Percentiles rank a stretch among this genome's conserved stretches.
phyloP scores from a whole-genome alignment of 2,329 filamentous ascomycete genomes.

The Orbilia oligospora region DNA sequence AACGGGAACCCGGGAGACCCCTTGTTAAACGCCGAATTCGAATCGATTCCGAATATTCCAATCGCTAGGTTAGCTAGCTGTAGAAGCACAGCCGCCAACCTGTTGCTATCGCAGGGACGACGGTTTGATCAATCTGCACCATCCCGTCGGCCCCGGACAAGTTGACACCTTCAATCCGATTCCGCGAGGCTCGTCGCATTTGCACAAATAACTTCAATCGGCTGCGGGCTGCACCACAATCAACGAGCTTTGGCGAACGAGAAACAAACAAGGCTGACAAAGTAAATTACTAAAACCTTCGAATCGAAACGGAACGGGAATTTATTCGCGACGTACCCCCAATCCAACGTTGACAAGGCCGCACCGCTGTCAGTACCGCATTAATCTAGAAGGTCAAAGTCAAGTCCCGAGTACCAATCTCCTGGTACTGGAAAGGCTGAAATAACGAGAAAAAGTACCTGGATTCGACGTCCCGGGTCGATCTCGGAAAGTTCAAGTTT shows the following conservation, averaged over 20 bases:
- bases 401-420: neutral
- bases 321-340: neutral
- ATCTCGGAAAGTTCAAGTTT: neutral
- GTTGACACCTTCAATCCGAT: neutral
- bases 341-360: neutral
- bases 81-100: neutral
- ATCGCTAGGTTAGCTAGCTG: neutral
- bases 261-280: neutral
- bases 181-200: neutral
- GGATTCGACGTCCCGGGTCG: neutral
- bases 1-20: constrained; percentile 9
- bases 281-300: neutral
- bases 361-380: neutral
- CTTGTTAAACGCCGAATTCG: constrained; percentile 5
- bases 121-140: neutral
- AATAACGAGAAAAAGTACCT: neutral
- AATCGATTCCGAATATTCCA: constrained; percentile 4
- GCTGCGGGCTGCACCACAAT: neutral
- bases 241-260: neutral
- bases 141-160: neutral
- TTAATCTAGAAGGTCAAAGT: neutral
- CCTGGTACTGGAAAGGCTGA: neutral
- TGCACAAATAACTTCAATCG: neutral
- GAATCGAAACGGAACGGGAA: constrained; percentile 1
- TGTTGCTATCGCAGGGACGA: constrained; percentile 2